Percentiles rank a stretch among this genome's conserved stretches.
Evolutionary conservation across 2,329 filamentous ascomycete species (phyloP).

Genomic region (Lachnellula arida): DNA sequence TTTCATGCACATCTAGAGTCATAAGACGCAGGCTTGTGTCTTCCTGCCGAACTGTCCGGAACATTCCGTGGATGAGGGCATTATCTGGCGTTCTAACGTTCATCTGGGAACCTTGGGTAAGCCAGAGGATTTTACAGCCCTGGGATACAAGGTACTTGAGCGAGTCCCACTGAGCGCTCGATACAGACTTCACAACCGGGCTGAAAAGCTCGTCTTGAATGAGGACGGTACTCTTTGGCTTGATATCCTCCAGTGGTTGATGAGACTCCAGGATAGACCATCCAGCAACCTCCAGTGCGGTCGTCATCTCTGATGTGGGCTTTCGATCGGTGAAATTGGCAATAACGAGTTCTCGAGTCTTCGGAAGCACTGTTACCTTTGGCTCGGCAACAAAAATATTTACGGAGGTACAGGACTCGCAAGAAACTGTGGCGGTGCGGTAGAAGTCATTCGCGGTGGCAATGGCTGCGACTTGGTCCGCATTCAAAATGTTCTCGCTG

Average conservation of each 20-base stretch:
- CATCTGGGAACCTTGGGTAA: conserved; percentile 4
- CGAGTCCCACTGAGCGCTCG: conserved; percentile 1
- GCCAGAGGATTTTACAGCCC: conserved; percentile 3
- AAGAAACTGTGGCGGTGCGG: conserved; percentile 4
- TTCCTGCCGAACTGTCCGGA: conserved; percentile 7
- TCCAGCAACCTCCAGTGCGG: background rate
- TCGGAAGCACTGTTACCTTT: background rate
- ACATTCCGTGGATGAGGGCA: conserved; percentile 3
- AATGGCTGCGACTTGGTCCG: background rate
- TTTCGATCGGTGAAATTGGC: background rate
- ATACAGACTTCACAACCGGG: background rate
- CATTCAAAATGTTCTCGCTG: conserved; percentile 7
- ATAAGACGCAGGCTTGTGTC: conserved; percentile 2
- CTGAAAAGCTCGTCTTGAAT: conserved; percentile 4
- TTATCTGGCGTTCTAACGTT: conserved; percentile 1
- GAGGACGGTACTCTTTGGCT: background rate
- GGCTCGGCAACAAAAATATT: conserved; percentile 2
- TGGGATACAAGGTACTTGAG: background rate
- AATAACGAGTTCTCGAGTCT: conserved; percentile 1
- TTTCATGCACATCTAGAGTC: conserved; percentile 6
- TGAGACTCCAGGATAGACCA: background rate
- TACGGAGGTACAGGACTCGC: conserved; percentile 3
- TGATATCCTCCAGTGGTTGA: background rate
- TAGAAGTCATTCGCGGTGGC: background rate
- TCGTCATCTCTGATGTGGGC: background rate